Evolutionary conservation across 768 basidiomycete genomes (phyloP), one percentile per base, ranked within the genome.

Genomic region (Guyanaporus albipodus): DNA sequence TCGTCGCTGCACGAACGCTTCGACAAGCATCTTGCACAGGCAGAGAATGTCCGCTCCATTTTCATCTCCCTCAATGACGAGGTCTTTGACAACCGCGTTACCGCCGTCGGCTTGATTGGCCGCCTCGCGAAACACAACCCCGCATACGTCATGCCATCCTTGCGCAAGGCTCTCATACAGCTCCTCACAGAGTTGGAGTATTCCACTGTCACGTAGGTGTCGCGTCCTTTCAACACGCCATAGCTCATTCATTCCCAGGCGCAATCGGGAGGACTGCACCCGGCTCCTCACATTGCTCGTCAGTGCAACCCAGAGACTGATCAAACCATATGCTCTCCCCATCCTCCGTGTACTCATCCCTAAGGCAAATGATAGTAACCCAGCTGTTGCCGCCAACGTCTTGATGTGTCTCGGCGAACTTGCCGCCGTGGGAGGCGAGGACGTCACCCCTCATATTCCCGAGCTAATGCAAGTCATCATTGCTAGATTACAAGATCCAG

Each of bases 21-120:
- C 55, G 96, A 99, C 63, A 89, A 91, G 50, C 94, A 99, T 63
- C 79, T 99, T 17, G 90, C 96, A 2, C 96, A 98, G 67, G 93
- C 95, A 0, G 96, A 98, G 68, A 94, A 97, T 61, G 93, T 99
- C n/a, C 82, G 94, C 12, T 94, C 91, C 10, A 73, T 99, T 12
- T 98, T 98, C 71, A 91, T 98, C 53, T 96, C 94, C 0, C 75
- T 99, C 38, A 98, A 98, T 60, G 96, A 99, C 59, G 96, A 98
- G 62, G 85, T 87, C 7, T 97, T 94, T 67, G 86, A 87, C 39
- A 96, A 96, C 62, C 83, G 96, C 18, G 82, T 91, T 22, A 82
- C 85, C n/a, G 94, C 94, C 3, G 90, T 98, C 42, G 70, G 71
- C 18, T 76, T 98, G 52, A 97, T 99, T 49, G 96, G 96, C 1